Base-by-base conservation (phyloP, 2,329 filamentous ascomycete genomes). In the Epichloe gansuensis region DNA sequence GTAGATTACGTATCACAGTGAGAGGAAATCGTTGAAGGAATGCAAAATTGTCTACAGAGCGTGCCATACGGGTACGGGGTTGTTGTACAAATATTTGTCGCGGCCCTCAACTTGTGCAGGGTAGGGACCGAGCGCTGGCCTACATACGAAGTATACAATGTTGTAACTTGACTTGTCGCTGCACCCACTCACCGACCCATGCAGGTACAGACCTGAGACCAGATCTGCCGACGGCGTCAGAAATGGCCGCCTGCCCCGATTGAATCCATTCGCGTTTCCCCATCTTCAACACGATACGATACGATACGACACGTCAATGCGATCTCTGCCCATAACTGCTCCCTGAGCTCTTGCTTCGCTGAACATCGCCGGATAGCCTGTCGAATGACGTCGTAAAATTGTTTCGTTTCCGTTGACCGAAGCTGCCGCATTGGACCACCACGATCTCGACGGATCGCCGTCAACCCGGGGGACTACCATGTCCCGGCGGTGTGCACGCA, bases 401-500 rank as follows among this genome's bases (percentile, higher is more conserved):
- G 23, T 41, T 15, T 25, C 23, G 23, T 13, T 31, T 15, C 36
- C n/a, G 47, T 21, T 15, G 47, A 40, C 25, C 45, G 31, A 51
- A 51, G 45, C 49, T 49, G 51, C 40, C 47, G 44, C 50, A 46
- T 53, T 53, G 57, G 57, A 58, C 53, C 42, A 46, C 44, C 50
- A 53, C 49, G 40, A 54, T 50, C 50, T 48, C 54, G 53, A 47
- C 47, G 53, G 50, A 50, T 50, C 44, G 46, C 47, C 55, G 49
- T 53, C 53, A 46, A 51, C 43, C 47, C 50, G 52, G 47, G 51
- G 52, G 42, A 53, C 48, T 34, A 59, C 55, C 35, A 81, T 81
- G 75, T 68, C 73, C 64, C 77, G 77, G 60, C 75, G 78, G 62
- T 86, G 80, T 74, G 84, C 80, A 47, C 77, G 85, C 57, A 80